Percentiles rank a stretch among this genome's conserved stretches.
Conservation (phyloP, 2,329 filamentous ascomycete species). For the Trichoderma polysporum region DNA sequence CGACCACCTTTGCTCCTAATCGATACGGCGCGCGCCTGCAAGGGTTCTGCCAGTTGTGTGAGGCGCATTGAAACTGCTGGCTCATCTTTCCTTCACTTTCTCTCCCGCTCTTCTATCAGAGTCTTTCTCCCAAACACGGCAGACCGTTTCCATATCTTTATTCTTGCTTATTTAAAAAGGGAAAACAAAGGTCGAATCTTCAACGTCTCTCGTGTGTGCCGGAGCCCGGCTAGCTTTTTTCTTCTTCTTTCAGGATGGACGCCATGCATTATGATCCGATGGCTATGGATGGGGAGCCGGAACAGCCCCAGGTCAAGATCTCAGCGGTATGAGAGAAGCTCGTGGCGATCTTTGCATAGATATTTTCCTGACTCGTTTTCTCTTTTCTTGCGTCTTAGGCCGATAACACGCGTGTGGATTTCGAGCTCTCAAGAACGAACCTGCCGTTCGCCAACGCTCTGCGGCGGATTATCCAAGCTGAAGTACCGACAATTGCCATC, state of each 20-base stretch:
- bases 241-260: slow-evolving; percentile 36
- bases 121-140: neutral
- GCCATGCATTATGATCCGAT: slow-evolving; percentile 61
- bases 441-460: slow-evolving; percentile 90
- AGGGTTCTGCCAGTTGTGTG: slow-evolving; percentile 1
- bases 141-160: neutral
- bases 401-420: slow-evolving; percentile 79
- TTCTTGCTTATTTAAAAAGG: neutral
- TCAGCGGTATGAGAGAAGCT: slow-evolving; percentile 49
- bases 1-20: slow-evolving; percentile 21
- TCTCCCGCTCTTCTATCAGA: neutral
- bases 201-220: neutral
- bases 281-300: slow-evolving; percentile 58
- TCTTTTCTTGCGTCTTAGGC: slow-evolving; percentile 53
- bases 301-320: slow-evolving; percentile 59
- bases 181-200: neutral
- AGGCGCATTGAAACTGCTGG: slow-evolving; percentile 4
- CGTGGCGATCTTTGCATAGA: neutral
- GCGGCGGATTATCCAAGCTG: slow-evolving; percentile 85
- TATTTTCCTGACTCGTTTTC: neutral
- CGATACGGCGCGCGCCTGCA: slow-evolving; percentile 16
- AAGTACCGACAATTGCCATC: slow-evolving; percentile 92
- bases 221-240: slow-evolving; percentile 12
- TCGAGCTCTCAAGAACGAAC: slow-evolving; percentile 85
- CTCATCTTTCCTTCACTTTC: slow-evolving; percentile 17